Percentiles rank a stretch among this genome's conserved stretches.
phyloP scores from a whole-genome alignment of 345 rosid species.

The Lepidium aucheri region DNA sequence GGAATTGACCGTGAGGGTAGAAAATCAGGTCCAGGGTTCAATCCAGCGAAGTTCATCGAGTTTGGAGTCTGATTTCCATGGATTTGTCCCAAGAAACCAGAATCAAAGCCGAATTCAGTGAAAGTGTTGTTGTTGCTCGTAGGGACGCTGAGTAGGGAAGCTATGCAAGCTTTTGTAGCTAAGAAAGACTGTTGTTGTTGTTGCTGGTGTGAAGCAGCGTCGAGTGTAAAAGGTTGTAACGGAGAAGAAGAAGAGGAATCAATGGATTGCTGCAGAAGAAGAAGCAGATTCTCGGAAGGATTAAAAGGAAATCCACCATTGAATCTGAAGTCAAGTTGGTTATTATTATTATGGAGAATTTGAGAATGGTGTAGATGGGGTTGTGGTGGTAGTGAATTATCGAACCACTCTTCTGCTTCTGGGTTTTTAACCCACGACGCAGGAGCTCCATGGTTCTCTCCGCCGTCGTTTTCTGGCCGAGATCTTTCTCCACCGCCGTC shows the following conservation, averaged over 20 bases:
- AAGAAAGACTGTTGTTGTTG: conserved; percentile 37
- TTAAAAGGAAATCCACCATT: conserved; percentile 24
- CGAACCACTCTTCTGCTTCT: conserved; percentile 38
- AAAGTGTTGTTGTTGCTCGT: conserved; percentile 30
- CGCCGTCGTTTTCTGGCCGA: neutral
- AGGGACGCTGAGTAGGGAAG: conserved; percentile 35
- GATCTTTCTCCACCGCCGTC: conserved; percentile 16
- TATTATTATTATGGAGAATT: neutral
- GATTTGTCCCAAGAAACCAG: conserved; percentile 33
- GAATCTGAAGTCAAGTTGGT: conserved; percentile 44
- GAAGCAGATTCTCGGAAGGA: conserved; percentile 34
- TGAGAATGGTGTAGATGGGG: conserved; percentile 30
- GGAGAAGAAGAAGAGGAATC: conserved; percentile 62
- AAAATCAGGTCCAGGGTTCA: conserved; percentile 21
- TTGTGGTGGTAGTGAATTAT: conserved; percentile 6
- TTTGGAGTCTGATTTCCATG: conserved; percentile 34
- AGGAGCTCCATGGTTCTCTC: conserved; percentile 23
- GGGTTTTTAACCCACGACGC: conserved; percentile 44
- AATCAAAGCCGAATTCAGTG: conserved; percentile 47
- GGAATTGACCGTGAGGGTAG: conserved; percentile 23
- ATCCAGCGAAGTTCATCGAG: conserved; percentile 29
- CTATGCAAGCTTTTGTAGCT: conserved; percentile 35
- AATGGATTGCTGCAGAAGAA: conserved; percentile 37
- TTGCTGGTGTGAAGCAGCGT: conserved; percentile 28
- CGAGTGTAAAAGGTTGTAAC: conserved; percentile 41